These are phyloP conservation scores for Cornus kousa DNA, from an alignment of 148 eudicot genomes.

Conservation along the genomic window DNA sequence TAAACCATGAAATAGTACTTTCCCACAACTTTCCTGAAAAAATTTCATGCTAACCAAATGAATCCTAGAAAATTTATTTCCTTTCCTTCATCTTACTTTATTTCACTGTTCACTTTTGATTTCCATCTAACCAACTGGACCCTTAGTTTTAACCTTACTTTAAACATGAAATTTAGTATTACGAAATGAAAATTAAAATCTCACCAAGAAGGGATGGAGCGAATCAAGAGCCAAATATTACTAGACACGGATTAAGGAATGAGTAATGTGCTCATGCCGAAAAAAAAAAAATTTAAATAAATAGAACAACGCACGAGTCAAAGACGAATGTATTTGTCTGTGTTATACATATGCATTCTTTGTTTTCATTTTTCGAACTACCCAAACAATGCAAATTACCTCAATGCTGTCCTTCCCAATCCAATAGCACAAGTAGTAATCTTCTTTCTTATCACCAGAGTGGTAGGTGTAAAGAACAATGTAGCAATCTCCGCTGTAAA, in stretches of 20 bases:
- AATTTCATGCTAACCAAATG: no score
- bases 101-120: no score
- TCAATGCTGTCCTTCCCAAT: constrained; percentile 95
- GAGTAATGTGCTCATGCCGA: not conserved
- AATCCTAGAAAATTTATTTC: no score
- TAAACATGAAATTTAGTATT: not conserved
- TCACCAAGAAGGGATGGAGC: not conserved
- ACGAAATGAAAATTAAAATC: not conserved
- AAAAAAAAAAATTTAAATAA: no score
- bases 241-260: not conserved
- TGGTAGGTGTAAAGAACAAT: constrained; percentile 85
- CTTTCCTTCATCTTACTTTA: no score
- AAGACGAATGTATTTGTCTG: not conserved
- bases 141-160: no score
- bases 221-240: not conserved
- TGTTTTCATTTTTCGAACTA: not conserved
- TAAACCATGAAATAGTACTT: no score
- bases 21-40: no score
- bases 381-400: constrained; percentile 37
- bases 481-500: constrained; percentile 97
- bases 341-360: not conserved
- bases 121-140: no score
- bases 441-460: constrained; percentile 94
- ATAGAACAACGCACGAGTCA: no score
- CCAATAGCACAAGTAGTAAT: constrained; percentile 98